Evolutionary conservation across 768 basidiomycete genomes (phyloP).

Genomic region (Pulveroboletus ravenelii): DNA sequence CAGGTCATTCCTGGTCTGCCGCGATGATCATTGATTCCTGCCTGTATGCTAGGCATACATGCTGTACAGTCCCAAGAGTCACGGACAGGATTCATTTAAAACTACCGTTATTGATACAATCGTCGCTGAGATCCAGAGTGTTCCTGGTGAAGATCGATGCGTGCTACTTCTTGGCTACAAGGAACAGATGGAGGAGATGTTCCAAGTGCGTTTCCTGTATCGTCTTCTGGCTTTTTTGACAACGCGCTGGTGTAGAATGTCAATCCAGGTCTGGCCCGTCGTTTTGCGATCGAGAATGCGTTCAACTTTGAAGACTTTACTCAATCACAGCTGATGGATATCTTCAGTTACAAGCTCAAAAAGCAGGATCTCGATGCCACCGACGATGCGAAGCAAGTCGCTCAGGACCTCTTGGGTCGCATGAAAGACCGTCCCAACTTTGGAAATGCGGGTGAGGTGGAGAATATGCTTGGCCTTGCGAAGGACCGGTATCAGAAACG

Average conservation of each 20-base stretch:
- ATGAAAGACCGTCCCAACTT: slow-evolving; percentile 50
- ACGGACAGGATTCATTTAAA: slow-evolving; percentile 47
- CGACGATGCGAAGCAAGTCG: slow-evolving; percentile 50
- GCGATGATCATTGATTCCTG: not conserved
- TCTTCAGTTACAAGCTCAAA: slow-evolving; percentile 53
- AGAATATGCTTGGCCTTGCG: slow-evolving; percentile 51
- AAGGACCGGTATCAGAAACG: slow-evolving; percentile 46
- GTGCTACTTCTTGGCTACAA: slow-evolving; percentile 64
- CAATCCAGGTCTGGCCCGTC: no score
- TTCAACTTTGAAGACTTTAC: no score
- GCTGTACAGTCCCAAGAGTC: slow-evolving; percentile 45
- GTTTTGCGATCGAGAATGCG: no score
- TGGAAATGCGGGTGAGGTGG: slow-evolving; percentile 62
- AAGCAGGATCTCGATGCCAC: slow-evolving; percentile 56
- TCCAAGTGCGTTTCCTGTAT: no score
- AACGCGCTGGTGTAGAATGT: not conserved
- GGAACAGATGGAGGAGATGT: slow-evolving; percentile 21
- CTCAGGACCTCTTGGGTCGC: slow-evolving; percentile 41
- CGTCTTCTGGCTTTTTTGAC: not conserved
- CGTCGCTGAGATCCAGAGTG: slow-evolving; percentile 68
- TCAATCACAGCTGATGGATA: slow-evolving; percentile 45
- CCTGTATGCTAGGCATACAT: slow-evolving; percentile 29
- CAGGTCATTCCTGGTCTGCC: slow-evolving; percentile 8
- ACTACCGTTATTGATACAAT: slow-evolving; percentile 71
- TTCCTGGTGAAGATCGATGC: slow-evolving; percentile 65